Evolutionary conservation across 2,329 filamentous ascomycete genomes (phyloP).

Genomic region (Verticillium alfalfae): DNA sequence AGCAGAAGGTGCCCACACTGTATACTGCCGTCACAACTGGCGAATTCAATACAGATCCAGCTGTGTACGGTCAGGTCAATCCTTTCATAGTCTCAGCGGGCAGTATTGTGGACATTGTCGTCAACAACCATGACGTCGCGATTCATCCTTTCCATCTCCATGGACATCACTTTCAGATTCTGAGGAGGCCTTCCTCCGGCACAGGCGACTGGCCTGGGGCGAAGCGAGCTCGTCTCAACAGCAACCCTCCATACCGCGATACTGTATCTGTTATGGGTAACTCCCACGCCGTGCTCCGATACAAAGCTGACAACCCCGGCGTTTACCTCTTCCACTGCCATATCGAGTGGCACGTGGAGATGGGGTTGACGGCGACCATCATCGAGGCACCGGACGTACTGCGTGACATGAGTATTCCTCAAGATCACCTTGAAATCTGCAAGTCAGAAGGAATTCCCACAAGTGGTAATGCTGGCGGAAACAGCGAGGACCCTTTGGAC

Average conservation of each 20-base stretch:
- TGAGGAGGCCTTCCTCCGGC: conserved; percentile 31
- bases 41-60: conserved; percentile 30
- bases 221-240: conserved; percentile 17
- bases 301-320: conserved; percentile 46
- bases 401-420: conserved; percentile 46
- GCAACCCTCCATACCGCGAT: conserved; percentile 26
- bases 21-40: conserved; percentile 63
- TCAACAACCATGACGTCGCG: conserved; percentile 43
- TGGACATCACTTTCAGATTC: conserved; percentile 50
- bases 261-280: conserved; percentile 30
- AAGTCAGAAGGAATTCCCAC: conserved; percentile 39
- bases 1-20: conserved; percentile 63
- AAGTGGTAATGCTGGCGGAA: conserved; percentile 63
- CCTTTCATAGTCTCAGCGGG: conserved; percentile 31
- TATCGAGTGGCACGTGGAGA: conserved; percentile 56
- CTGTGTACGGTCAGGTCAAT: conserved; percentile 36
- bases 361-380: conserved; percentile 50
- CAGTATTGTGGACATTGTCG: conserved; percentile 38
- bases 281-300: conserved; percentile 45
- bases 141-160: conserved; percentile 49
- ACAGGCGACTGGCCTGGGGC: conserved; percentile 28
- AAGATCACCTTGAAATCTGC: conserved; percentile 47
- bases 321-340: conserved; percentile 55
- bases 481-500: conserved; percentile 50
- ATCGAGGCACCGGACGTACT: conserved; percentile 56